These are phyloP conservation scores for Vicia villosa DNA, from an alignment of 306 rosid genomes.

Conservation along the genomic window DNA sequence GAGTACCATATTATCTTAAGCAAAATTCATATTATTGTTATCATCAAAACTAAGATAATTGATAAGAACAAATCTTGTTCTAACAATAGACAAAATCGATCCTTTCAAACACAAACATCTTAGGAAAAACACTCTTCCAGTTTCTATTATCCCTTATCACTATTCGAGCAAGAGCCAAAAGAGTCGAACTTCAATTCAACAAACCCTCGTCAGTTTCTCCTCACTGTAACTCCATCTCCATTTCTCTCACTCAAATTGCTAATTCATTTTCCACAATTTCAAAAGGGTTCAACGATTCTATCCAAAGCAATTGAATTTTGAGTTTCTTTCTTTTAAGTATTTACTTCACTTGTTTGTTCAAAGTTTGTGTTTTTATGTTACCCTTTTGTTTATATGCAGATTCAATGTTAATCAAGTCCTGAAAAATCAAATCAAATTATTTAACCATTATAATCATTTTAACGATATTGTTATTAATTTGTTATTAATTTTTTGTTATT, in stretches of 20 bases:
- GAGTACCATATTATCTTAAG: no score
- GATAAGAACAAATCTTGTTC: no score
- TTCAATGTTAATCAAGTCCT: constrained; percentile 33
- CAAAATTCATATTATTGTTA: no score
- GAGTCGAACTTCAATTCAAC: not conserved
- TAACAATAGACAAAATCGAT: not conserved
- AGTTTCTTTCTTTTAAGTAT: not conserved
- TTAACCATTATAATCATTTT: no score
- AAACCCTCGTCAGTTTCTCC: not conserved
- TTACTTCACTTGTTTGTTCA: constrained; percentile 1
- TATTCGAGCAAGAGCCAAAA: not conserved
- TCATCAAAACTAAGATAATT: no score
- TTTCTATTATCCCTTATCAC: constrained; percentile 11
- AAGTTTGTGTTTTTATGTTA: constrained; percentile 17
- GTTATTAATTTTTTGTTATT: no score
- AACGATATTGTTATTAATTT: no score
- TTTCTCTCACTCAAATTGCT: not conserved
- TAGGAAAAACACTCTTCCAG: not conserved
- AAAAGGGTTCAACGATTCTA: not conserved
- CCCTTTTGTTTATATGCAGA: constrained; percentile 48
- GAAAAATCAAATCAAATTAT: no score
- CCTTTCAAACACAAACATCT: not conserved
- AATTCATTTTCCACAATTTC: not conserved
- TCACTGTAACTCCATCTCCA: constrained; percentile 23
- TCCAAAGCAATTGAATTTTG: constrained; percentile 7